Evolutionary conservation across 345 rosid species (phyloP).

Genomic region (Bruguiera gymnorhiza): DNA sequence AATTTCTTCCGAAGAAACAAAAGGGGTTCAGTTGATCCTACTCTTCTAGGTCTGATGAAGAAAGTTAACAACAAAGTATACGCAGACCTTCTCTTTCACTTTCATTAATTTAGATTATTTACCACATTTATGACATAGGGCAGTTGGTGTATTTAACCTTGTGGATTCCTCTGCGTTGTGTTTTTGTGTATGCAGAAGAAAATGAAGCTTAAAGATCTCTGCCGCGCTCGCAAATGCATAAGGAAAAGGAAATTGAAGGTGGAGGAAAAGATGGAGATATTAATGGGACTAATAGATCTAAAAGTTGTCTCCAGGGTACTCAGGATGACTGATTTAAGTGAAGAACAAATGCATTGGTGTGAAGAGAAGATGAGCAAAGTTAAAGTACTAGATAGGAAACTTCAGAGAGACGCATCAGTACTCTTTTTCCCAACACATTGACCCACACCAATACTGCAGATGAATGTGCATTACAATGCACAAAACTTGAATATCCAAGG

Average conservation of each 20-base stretch:
- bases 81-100: neutral
- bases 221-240: slow-evolving; percentile 62
- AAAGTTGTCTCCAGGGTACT: slow-evolving; percentile 90
- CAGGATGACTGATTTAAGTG: slow-evolving; percentile 65
- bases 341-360: slow-evolving; percentile 87
- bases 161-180: neutral
- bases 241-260: slow-evolving; percentile 59
- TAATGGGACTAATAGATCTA: slow-evolving; percentile 87
- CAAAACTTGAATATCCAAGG: slow-evolving; percentile 40
- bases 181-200: slow-evolving; percentile 54
- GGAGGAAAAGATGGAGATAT: slow-evolving; percentile 80
- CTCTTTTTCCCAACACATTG: slow-evolving; percentile 94
- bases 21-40: slow-evolving; percentile 74
- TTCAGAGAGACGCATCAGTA: slow-evolving; percentile 86
- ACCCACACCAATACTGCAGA: slow-evolving; percentile 25
- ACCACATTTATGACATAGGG: no score
- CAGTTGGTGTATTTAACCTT: no score
- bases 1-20: slow-evolving; percentile 62
- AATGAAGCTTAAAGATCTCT: slow-evolving; percentile 73
- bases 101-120: neutral
- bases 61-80: slow-evolving; percentile 84
- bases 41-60: slow-evolving; percentile 72
- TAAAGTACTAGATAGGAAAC: slow-evolving; percentile 56
- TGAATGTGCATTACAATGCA: slow-evolving; percentile 27
- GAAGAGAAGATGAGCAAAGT: slow-evolving; percentile 98